These are phyloP conservation scores for Macrocybe gigantea DNA, from an alignment of 768 basidiomycete genomes.

Conservation along the genomic window DNA sequence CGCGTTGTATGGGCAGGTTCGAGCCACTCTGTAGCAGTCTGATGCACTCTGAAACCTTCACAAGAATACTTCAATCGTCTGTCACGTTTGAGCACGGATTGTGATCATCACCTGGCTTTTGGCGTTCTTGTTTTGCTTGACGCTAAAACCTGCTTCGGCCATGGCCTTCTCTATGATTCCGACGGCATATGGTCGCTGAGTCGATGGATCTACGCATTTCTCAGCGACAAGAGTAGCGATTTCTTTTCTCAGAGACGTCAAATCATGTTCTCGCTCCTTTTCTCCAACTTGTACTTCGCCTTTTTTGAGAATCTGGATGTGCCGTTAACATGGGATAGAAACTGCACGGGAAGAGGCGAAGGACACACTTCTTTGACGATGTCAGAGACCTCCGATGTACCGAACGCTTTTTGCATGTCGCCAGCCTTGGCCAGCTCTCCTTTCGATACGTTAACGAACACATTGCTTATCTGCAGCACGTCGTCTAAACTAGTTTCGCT, in stretches of 20 bases:
- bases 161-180: conserved; percentile 98
- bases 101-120: conserved; percentile 74
- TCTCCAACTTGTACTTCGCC: conserved; percentile 97
- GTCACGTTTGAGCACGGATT: background rate
- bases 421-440: conserved; percentile 86
- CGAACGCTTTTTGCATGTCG: conserved; percentile 91
- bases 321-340: background rate
- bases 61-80: background rate
- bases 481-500: conserved; percentile 94
- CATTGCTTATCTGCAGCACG: conserved; percentile 92
- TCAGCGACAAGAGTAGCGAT: conserved; percentile 93
- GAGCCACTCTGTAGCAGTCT: conserved; percentile 75
- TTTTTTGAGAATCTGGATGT: conserved; percentile 78
- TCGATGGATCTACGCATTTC: conserved; percentile 92
- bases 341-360: background rate
- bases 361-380: conserved; percentile 73
- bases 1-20: conserved; percentile 88
- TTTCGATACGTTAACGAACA: conserved; percentile 95
- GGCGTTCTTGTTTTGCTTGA: conserved; percentile 82
- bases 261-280: conserved; percentile 92
- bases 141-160: conserved; percentile 90
- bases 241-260: conserved; percentile 75
- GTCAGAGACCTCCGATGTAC: conserved; percentile 61
- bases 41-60: conserved; percentile 83
- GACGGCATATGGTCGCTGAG: conserved; percentile 85